Conservation (phyloP, 225 moss, liverwort and hornwort genomes). For the Lunularia cruciata region DNA sequence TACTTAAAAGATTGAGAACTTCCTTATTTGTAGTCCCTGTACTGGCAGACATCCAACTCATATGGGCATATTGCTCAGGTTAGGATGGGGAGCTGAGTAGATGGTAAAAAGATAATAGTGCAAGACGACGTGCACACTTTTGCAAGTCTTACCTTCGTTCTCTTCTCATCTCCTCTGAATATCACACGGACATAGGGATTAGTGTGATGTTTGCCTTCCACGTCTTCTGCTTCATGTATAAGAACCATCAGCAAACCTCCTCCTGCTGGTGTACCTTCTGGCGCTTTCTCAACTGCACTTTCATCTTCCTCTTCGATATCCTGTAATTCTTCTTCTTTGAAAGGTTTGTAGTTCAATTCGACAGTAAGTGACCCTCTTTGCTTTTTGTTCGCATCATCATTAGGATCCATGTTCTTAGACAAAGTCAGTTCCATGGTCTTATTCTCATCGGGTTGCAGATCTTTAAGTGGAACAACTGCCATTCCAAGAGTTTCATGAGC, state of each 20-base stretch:
- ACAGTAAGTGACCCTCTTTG: conserved; percentile 65
- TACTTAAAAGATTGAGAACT: too few species aligned
- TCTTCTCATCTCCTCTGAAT: conserved; percentile 83
- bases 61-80: too few species aligned
- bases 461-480: conserved; percentile 62
- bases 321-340: conserved; percentile 52
- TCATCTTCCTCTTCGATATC: conserved; percentile 35
- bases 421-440: conserved; percentile 44
- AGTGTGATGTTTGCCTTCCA: conserved; percentile 93
- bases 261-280: conserved; percentile 47
- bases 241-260: conserved; percentile 72
- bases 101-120: too few species aligned
- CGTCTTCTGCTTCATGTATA: conserved; percentile 71
- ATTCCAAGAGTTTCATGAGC: conserved; percentile 81
- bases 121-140: too few species aligned
- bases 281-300: conserved; percentile 34
- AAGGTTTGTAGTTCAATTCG: conserved; percentile 78
- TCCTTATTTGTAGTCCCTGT: too few species aligned
- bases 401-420: conserved; percentile 70
- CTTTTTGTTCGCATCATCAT: conserved; percentile 66
- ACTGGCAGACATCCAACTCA: too few species aligned
- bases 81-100: too few species aligned
- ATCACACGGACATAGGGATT: conserved; percentile 76
- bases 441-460: conserved; percentile 44
- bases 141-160: conserved; percentile 46